These are phyloP conservation scores for Cercospora zeina DNA, from an alignment of 2,329 filamentous ascomycete species.

Conservation along the genomic window DNA sequence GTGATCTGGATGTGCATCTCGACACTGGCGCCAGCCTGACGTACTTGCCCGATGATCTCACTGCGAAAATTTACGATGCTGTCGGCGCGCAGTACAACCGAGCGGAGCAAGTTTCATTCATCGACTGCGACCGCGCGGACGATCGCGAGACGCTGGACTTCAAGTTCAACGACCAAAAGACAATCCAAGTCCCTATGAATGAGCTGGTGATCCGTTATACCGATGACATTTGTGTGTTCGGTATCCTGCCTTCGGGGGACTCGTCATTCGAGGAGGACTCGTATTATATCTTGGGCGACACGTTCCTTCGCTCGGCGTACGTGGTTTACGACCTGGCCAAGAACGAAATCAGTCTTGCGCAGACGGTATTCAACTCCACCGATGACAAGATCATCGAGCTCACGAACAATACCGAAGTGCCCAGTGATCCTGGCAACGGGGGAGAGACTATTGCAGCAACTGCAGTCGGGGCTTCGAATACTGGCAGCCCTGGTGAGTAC, in stretches of 20 bases:
- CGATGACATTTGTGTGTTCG: slow-evolving; percentile 12
- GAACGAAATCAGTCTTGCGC: slow-evolving; percentile 61
- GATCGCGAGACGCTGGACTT: slow-evolving; percentile 55
- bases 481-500: slow-evolving; percentile 13
- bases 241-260: slow-evolving; percentile 41
- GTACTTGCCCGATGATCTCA: slow-evolving; percentile 65
- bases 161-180: slow-evolving; percentile 53
- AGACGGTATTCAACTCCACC: slow-evolving; percentile 60
- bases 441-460: slow-evolving; percentile 17
- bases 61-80: slow-evolving; percentile 44
- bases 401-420: slow-evolving; percentile 29
- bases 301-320: slow-evolving; percentile 63
- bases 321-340: slow-evolving; percentile 62
- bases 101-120: slow-evolving; percentile 37
- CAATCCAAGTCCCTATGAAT: slow-evolving; percentile 55
- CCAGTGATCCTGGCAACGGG: slow-evolving; percentile 10
- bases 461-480: slow-evolving; percentile 10
- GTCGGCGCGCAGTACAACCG: slow-evolving; percentile 46
- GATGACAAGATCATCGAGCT: slow-evolving; percentile 57
- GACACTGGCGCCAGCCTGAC: slow-evolving; percentile 73
- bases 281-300: slow-evolving; percentile 58
- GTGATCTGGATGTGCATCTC: slow-evolving; percentile 49
- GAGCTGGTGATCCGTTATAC: slow-evolving; percentile 55
- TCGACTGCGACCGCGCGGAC: slow-evolving; percentile 42
- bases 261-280: slow-evolving; percentile 52